These are phyloP conservation scores for Lentinula detonsa DNA, from an alignment of 768 basidiomycete genomes.

Conservation along the genomic window DNA sequence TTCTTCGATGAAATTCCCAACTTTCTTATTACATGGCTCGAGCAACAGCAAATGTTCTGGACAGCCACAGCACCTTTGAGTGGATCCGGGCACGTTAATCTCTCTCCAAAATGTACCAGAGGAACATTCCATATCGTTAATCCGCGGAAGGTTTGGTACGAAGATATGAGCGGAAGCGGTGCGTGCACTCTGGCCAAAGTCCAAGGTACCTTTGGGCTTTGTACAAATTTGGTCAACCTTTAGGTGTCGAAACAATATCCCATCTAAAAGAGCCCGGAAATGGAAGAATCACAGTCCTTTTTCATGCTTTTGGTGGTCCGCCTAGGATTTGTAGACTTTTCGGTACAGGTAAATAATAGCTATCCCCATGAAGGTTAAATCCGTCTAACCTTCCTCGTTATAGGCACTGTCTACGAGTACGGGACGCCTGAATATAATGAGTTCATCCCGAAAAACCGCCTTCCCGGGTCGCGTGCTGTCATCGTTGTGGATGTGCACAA, in stretches of 20 bases:
- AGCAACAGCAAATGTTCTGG: slow-evolving; percentile 40
- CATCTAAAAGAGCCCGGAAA: slow-evolving; percentile 53
- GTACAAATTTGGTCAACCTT: neutral
- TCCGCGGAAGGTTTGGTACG: slow-evolving; percentile 59
- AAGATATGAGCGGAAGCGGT: slow-evolving; percentile 70
- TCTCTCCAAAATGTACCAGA: slow-evolving; percentile 37
- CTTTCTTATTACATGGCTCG: slow-evolving; percentile 32
- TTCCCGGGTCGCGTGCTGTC: slow-evolving; percentile 36
- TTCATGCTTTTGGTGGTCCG: slow-evolving; percentile 55
- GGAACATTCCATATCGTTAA: slow-evolving; percentile 55
- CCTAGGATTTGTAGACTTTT: slow-evolving; percentile 56
- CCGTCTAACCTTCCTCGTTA: neutral
- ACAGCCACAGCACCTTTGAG: slow-evolving; percentile 40
- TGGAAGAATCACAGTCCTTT: slow-evolving; percentile 54
- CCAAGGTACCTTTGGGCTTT: neutral
- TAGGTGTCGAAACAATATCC: slow-evolving; percentile 53
- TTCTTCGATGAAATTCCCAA: slow-evolving; percentile 35
- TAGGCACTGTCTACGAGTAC: slow-evolving; percentile 38
- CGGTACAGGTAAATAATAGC: slow-evolving; percentile 35
- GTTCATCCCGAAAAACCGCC: slow-evolving; percentile 25
- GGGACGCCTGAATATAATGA: slow-evolving; percentile 36
- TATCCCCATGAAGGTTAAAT: neutral
- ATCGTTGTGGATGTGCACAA: slow-evolving; percentile 39
- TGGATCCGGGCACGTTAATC: slow-evolving; percentile 35
- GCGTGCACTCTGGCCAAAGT: slow-evolving; percentile 10